Conservation (phyloP, 495 filamentous ascomycete species). For the Penicillium simplicissimum region DNA sequence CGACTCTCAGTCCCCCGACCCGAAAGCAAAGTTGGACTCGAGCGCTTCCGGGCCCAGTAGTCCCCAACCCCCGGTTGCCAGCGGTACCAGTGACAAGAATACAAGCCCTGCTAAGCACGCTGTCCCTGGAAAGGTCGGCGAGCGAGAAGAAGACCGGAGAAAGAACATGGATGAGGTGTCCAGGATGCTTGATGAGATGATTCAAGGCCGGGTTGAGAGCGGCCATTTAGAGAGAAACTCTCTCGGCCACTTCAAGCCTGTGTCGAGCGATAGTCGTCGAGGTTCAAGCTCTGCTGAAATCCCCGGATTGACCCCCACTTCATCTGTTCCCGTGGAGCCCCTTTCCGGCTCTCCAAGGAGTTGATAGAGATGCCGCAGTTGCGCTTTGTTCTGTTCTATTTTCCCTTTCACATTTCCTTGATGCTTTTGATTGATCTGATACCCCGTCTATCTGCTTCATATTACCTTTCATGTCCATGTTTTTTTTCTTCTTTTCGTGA, state of each 20-base stretch:
- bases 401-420: conserved; percentile 13
- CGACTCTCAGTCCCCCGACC: conserved; percentile 40
- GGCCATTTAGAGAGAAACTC: conserved; percentile 62
- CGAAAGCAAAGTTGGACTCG: conserved; percentile 35
- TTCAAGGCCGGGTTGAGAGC: conserved; percentile 76
- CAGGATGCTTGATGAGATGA: conserved; percentile 90
- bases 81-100: conserved; percentile 18
- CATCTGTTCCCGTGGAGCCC: conserved; percentile 9
- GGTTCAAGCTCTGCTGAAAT: conserved; percentile 37
- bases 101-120: conserved; percentile 22
- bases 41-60: conserved; percentile 33
- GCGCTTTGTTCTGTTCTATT: conserved; percentile 14
- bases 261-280: conserved; percentile 42
- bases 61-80: conserved; percentile 22
- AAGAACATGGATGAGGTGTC: conserved; percentile 87
- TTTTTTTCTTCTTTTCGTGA: conserved; percentile 1
- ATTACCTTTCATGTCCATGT: conserved; percentile 13
- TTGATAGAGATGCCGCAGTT: conserved; percentile 10
- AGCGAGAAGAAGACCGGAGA: conserved; percentile 50
- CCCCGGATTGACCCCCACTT: conserved; percentile 29
- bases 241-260: conserved; percentile 53
- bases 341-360: conserved; percentile 13
- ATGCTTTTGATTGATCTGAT: conserved; percentile 30
- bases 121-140: conserved; percentile 28
- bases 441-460: conserved; percentile 27